Percentiles rank a stretch among this genome's conserved stretches.
These are phyloP conservation scores for Lonicera japonica DNA, from an alignment of 129 eudicot genomes.

Conservation along the genomic window DNA sequence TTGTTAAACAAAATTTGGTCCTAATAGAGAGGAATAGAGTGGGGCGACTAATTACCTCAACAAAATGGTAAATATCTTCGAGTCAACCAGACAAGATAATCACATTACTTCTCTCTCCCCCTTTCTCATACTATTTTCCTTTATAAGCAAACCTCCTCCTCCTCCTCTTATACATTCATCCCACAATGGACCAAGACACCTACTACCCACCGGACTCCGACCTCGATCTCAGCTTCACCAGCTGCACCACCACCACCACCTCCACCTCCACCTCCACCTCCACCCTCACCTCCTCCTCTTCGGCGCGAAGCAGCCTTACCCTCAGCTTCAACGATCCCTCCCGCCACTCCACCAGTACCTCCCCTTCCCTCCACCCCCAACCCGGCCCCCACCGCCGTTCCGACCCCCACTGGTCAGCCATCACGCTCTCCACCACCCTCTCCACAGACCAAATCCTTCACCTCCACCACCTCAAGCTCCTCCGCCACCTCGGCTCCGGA, in stretches of 20 bases:
- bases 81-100: slow-evolving; percentile 23
- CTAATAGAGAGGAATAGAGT: no score
- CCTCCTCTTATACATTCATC: not conserved
- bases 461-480: slow-evolving; percentile 87
- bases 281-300: not conserved
- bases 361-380: slow-evolving; percentile 39
- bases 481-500: slow-evolving; percentile 85
- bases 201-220: slow-evolving; percentile 40
- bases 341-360: slow-evolving; percentile 20
- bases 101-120: slow-evolving; percentile 4
- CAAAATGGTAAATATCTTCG: no score
- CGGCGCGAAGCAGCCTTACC: slow-evolving; percentile 66
- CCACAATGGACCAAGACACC: slow-evolving; percentile 1
- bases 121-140: no score
- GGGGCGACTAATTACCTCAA: no score
- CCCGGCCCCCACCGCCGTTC: slow-evolving; percentile 56
- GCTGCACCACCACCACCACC: slow-evolving; percentile 55
- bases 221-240: slow-evolving; percentile 64
- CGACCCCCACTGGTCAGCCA: slow-evolving; percentile 71
- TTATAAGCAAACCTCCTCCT: not conserved
- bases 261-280: slow-evolving; percentile 23
- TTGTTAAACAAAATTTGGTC: no score
- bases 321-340: slow-evolving; percentile 87
- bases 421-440: slow-evolving; percentile 56
- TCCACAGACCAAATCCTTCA: slow-evolving; percentile 77